Evolutionary conservation across 495 filamentous ascomycete genomes (phyloP), one percentile per base, ranked within the genome.

Genomic region (Hyphodiscus hymeniophilus): DNA sequence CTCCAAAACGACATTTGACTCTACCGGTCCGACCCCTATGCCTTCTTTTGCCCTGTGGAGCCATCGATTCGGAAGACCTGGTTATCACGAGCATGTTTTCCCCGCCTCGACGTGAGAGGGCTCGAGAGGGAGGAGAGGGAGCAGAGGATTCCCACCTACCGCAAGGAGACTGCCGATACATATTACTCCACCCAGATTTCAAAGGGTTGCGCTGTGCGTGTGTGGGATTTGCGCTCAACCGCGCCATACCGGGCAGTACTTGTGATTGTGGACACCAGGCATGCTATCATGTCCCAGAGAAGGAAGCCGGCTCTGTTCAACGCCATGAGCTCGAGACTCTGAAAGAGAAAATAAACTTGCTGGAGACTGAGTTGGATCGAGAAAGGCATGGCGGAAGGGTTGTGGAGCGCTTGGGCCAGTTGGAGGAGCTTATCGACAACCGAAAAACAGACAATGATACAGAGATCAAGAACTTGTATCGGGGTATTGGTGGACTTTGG

Each of bases 231-330:
- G 66, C 65, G n/a, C 65, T 70, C 52, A 75, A 76, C 55, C 63
- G 62, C 33, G 57, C 61, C 23, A 66, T 73, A 28, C 73, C 73
- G 1, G 66, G 74, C 30, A 68, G 70, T 35, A 69, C 61, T 16
- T 78, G 74, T 48, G 66, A 74, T 16, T 78, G 74, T 51, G 74
- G 74, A 16, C 74, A 78, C 52, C 68, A 71, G 40, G 72, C 74
- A 22, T 75, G 72, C 50, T 78, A 69, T 51, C 74, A 78, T 57
- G 61, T 66, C 41, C 65, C 64, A 39, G 66, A 69, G 12, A 60
- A 55, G 41, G 52, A 52, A 36, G 26, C 70, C 45, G 40, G 63
- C 57, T 45, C 65, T 56, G 31, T 52, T 11, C 50, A 57, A 31
- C 32, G 51, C 17, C 34, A 50, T 10, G 73, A 77, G 57, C 45